These are phyloP conservation scores for Delonix regia DNA, from an alignment of 306 rosid genomes.

Conservation along the genomic window DNA sequence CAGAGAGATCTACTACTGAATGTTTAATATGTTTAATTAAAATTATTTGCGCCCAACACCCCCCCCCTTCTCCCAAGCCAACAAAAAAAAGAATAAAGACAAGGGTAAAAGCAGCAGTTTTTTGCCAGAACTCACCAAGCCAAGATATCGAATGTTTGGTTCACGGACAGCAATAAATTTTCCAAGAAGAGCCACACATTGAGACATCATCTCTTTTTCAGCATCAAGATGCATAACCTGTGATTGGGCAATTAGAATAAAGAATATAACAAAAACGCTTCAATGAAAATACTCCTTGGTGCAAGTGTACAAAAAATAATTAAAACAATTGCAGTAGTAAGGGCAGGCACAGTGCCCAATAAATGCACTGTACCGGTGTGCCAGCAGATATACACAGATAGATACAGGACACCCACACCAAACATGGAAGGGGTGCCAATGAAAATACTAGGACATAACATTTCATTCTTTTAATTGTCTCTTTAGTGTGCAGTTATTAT, in stretches of 20 bases:
- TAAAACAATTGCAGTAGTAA: neutral
- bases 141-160: slow-evolving; percentile 84
- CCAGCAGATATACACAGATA: neutral
- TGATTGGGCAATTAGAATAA: slow-evolving; percentile 29
- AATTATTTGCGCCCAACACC: too few relatives aligned
- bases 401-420: neutral
- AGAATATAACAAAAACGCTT: slow-evolving; percentile 2
- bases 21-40: neutral
- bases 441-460: slow-evolving; percentile 9
- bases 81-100: neutral
- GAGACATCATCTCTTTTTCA: slow-evolving; percentile 92
- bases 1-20: neutral
- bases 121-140: slow-evolving; percentile 58
- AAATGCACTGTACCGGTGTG: neutral
- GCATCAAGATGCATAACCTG: slow-evolving; percentile 96
- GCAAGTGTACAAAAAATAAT: neutral
- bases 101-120: neutral
- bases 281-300: neutral
- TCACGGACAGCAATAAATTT: slow-evolving; percentile 89
- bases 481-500: neutral
- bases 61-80: too few relatives aligned
- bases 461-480: slow-evolving; percentile 2
- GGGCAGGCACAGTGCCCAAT: neutral
- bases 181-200: slow-evolving; percentile 87
- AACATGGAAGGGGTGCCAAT: neutral